These are phyloP conservation scores for Beta vulgaris DNA, from an alignment of 148 eudicot species.

Conservation along the genomic window DNA sequence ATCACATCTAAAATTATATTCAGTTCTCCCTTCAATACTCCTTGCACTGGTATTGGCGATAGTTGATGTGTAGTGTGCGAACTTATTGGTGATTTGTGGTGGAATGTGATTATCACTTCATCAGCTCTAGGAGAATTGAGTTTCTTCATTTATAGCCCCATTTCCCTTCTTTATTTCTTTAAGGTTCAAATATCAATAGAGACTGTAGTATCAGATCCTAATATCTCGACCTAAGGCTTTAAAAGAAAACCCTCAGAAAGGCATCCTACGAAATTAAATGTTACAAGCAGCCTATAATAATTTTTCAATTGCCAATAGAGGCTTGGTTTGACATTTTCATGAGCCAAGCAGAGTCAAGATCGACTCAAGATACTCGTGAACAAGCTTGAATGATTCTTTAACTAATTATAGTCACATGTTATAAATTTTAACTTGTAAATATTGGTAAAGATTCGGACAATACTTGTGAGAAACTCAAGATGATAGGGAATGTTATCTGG, in stretches of 20 bases:
- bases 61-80: neutral
- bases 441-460: too few relatives aligned
- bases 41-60: neutral
- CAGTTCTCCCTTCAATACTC: neutral
- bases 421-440: too few relatives aligned
- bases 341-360: too few relatives aligned
- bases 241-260: neutral
- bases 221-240: neutral
- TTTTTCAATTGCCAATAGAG: too few relatives aligned
- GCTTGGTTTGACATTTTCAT: too few relatives aligned
- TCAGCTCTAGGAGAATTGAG: neutral
- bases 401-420: too few relatives aligned
- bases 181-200: neutral
- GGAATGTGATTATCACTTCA: neutral
- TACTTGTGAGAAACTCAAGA: too few relatives aligned
- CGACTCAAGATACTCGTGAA: too few relatives aligned
- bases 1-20: neutral
- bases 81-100: neutral
- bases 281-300: neutral
- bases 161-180: neutral
- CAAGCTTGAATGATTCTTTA: too few relatives aligned
- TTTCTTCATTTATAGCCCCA: neutral
- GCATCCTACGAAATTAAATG: neutral
- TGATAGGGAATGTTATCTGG: too few relatives aligned
- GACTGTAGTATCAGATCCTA: neutral